Conservation (phyloP, 371 early-diverging fungal species). For the Blyttiomyces sp. region DNA sequence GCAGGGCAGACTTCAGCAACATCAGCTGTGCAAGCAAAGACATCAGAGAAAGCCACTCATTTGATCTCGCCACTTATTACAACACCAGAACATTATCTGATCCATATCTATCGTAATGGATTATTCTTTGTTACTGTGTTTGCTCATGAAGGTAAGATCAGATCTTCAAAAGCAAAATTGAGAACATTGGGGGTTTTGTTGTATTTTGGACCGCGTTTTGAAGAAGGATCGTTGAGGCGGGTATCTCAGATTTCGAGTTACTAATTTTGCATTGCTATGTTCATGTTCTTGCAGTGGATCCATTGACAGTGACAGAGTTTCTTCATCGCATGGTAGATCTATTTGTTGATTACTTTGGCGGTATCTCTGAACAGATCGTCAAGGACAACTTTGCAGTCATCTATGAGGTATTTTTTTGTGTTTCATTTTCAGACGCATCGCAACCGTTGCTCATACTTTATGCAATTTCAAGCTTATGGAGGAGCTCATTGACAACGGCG, state of each 20-base stretch:
- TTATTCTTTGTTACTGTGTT: conserved; percentile 73
- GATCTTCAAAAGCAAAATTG: no score
- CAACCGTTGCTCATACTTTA: background rate
- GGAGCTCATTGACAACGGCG: conserved; percentile 91
- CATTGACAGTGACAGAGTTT: conserved; percentile 81
- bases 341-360: conserved; percentile 76
- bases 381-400: conserved; percentile 92
- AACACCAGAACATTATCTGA: conserved; percentile 63
- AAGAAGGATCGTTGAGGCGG: conserved; percentile 17
- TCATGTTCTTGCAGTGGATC: conserved; percentile 67
- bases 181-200: no score
- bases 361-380: conserved; percentile 73
- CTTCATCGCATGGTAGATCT: conserved; percentile 79
- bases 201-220: no score
- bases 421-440: background rate
- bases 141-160: conserved; percentile 65
- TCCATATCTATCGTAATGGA: conserved; percentile 65
- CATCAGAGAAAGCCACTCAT: no score
- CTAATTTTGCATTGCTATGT: no score
- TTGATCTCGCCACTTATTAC: conserved; percentile 61
- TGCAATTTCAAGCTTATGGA: conserved; percentile 72
- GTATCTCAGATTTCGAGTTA: no score
- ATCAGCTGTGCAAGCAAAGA: conserved; percentile 56
- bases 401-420: conserved; percentile 60
- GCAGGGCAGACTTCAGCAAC: conserved; percentile 27